Base-by-base conservation (phyloP, 805 yeast species). In the Teunomyces barrocoloradensis region DNA sequence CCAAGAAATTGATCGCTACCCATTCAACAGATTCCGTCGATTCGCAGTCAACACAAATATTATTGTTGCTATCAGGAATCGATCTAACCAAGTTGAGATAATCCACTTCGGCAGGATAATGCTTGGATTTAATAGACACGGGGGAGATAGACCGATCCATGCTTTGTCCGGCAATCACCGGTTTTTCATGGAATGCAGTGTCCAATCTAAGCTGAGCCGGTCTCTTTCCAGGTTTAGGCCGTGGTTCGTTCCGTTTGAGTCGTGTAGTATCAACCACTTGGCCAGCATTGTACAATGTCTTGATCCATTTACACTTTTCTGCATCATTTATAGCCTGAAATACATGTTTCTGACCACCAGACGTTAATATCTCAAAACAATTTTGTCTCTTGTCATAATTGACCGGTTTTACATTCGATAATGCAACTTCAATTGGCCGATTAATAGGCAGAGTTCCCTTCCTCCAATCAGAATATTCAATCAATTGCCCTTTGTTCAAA, bases 381-480 rank as follows among this genome's bases (percentile, higher is more conserved):
- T 68, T 59, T 44, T 71, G 78, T 51, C 85, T 61, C 51, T 73
- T 75, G 9, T 79, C 83, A 30, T 65, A 54, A 9, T 59, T 68
- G 9, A 71, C 56, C 2, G 80, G 74, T 69, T 72, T 87, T 52
- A 74, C 82, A 44, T 80, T 79, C 3, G 92, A 82, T 50, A 86
- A 74, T 1, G 89, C 82, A 35, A 89, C 63, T 50, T 86, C 87
- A 11, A 89, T 79, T 3, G 94, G 90, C 17, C 75, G 76, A 52
- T 81, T 77, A 51, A 87, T 80, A 13, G 82, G 73, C 27, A 75
- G 78, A 15, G 73, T 71, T 17, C 89, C 89, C 47, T 75, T 79
- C 55, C 91, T 78, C 94, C 96, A 89, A 64, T 89, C 90, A 39
- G 85, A 75, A 60, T 79, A 89, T 59, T 89, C 94, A 38, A 75